Evolutionary conservation across 2,329 filamentous ascomycete species (phyloP).

Genomic region (Fusarium subglutinans): DNA sequence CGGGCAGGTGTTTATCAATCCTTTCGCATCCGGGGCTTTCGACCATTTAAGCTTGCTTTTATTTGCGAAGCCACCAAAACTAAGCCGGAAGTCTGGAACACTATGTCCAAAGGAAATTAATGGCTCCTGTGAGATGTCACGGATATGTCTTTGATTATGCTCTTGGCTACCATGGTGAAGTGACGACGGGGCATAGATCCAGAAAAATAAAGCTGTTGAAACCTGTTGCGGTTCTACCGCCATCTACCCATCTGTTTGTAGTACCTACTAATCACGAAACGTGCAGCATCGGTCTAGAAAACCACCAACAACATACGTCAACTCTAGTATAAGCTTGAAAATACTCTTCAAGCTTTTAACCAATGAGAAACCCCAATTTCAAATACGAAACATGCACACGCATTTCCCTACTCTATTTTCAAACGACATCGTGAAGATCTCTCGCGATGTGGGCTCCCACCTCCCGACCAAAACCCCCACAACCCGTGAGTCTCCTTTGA

Average conservation of each 20-base stretch:
- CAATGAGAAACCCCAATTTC: neutral
- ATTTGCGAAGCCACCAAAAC: neutral
- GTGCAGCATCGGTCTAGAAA: neutral
- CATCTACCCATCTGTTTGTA: neutral
- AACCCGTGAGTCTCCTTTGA: neutral
- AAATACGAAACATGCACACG: neutral
- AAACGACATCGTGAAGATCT: neutral
- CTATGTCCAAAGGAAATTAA: neutral
- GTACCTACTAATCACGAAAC: neutral
- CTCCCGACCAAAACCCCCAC: neutral
- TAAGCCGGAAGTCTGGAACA: too few relatives aligned
- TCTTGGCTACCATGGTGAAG: neutral
- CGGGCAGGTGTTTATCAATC: too few relatives aligned
- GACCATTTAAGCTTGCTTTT: neutral
- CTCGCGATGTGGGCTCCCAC: slow-evolving; percentile 21
- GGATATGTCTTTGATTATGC: neutral
- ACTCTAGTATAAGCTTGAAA: neutral
- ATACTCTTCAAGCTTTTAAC: neutral
- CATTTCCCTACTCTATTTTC: neutral
- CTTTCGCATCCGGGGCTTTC: too few relatives aligned
- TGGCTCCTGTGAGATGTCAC: neutral
- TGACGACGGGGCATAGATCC: too few relatives aligned
- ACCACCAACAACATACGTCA: neutral
- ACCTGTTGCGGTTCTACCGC: neutral
- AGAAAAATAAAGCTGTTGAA: neutral